Evolutionary conservation across 495 filamentous ascomycete species (phyloP), one percentile per base, ranked within the genome.

Genomic region (Apodospora peruviana): DNA sequence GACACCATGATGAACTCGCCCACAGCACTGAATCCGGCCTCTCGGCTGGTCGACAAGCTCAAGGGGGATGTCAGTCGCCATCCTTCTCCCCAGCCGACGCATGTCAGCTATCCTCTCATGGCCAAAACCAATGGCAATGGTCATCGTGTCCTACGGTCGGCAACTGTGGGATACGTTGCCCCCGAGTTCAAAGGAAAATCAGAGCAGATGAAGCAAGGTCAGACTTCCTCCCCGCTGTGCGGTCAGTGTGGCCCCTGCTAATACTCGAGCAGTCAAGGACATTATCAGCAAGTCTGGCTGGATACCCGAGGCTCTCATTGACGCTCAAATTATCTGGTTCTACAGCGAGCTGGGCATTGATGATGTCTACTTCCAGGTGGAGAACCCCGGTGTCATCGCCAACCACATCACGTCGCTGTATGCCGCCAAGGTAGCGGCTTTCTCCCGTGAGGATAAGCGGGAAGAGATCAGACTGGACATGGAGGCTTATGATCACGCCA

Each of bases 351-450:
- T 98, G 12, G 94, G 93, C 44, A 98, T 98, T 59, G 93, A 98
- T 67, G 93, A 98, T 69, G 91, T 95, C 73, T 98, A 98, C 71
- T 98, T 98, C 75, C 86, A 95, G 64, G 88, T 89, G 29, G 93
- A 98, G 71, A 79, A 79, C 2, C 85, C 83, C 20, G 86, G 90
- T 36, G 88, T 86, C 42, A 91, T 98, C 53, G 86, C 89, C 50
- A 95, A 86, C 59, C 87, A 96, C 62, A 89, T 98, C 53, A 91
- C 90, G 42, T 96, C 91, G 12, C 79, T 98, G 24, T 98, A 97
- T 62, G 94, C 94, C 18, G 93, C 91, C 65, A 98, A 98, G 73
- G 83, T 97, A 38, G 94, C 94, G 5, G 93, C 93, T 1, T 95
- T 86, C 58, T 88, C 91, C 17, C 85, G 93, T 48, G 87, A 95